Percentiles rank a stretch among this genome's conserved stretches.
Evolutionary conservation across 1,284 basidiomycete species (phyloP).

Genomic region (Erythrobasidium hasegawianum): DNA sequence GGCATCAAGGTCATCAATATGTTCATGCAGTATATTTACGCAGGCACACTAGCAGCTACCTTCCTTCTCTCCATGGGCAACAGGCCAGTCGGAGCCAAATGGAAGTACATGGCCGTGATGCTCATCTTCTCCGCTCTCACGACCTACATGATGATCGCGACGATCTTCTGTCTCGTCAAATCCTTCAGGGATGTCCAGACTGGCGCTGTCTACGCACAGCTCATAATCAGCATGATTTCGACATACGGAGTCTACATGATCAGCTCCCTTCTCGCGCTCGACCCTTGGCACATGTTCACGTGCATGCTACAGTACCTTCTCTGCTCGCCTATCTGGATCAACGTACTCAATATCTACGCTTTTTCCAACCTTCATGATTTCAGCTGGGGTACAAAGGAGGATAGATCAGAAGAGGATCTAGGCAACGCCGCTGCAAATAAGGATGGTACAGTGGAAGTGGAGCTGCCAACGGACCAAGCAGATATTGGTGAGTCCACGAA

Average conservation of each 20-base stretch:
- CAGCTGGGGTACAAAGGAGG: conserved; percentile 54
- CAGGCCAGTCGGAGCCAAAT: conserved; percentile 73
- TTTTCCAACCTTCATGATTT: conserved; percentile 68
- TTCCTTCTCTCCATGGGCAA: conserved; percentile 98
- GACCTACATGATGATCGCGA: conserved; percentile 69
- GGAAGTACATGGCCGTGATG: conserved; percentile 54
- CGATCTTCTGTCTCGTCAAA: conserved; percentile 67
- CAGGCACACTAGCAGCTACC: conserved; percentile 77
- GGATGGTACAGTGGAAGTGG: conserved; percentile 79
- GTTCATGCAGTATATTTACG: conserved; percentile 68
- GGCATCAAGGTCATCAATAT: conserved; percentile 75
- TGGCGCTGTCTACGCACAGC: conserved; percentile 58
- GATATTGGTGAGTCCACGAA: conserved; percentile 59
- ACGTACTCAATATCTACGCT: conserved; percentile 59
- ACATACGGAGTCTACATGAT: conserved; percentile 67
- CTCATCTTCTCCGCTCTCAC: conserved; percentile 74
- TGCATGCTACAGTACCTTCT: conserved; percentile 86
- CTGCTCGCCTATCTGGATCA: conserved; percentile 81
- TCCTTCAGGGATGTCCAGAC: conserved; percentile 59
- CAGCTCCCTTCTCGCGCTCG: conserved; percentile 76
- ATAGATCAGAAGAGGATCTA: conserved; percentile 46
- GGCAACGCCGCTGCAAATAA: conserved; percentile 59
- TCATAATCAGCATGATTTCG: conserved; percentile 76
- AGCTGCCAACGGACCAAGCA: conserved; percentile 76
- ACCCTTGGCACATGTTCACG: conserved; percentile 78